phyloP scores from a whole-genome alignment of 495 filamentous ascomycete species.

The Neurospora terricola region DNA sequence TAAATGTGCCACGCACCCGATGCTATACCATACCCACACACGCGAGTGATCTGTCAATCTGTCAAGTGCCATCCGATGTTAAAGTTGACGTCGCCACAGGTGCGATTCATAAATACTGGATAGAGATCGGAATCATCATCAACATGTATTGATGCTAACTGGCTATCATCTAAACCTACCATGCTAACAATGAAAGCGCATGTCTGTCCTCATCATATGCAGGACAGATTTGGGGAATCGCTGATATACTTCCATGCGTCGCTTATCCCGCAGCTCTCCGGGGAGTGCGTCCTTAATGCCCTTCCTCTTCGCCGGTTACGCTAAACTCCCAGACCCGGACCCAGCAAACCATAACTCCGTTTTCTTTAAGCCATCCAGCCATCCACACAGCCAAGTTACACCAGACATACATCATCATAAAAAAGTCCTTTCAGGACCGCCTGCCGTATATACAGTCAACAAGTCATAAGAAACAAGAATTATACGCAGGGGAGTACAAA shows the following conservation, averaged over 20 bases:
- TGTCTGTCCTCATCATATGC: not conserved
- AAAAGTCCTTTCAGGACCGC: not conserved
- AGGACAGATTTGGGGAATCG: not conserved
- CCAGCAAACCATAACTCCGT: not conserved
- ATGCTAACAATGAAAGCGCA: not conserved
- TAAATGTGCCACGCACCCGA: not conserved
- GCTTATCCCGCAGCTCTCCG: not conserved
- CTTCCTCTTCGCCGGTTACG: not conserved
- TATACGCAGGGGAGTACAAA: not conserved
- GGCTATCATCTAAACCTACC: not conserved
- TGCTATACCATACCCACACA: too few species aligned
- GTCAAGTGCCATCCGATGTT: not conserved
- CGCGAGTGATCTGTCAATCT: not conserved
- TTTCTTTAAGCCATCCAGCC: not conserved
- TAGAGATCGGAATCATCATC: not conserved
- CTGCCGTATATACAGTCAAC: not conserved
- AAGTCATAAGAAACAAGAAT: not conserved
- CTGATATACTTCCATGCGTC: not conserved
- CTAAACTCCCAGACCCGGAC: not conserved
- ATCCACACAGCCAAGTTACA: not conserved
- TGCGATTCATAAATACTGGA: not conserved
- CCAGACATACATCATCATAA: not conserved
- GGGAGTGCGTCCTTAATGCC: not conserved
- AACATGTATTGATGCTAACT: not conserved
- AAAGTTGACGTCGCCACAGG: not conserved